phyloP scores from a whole-genome alignment of 2,329 filamentous ascomycete species.

The Aspergillus pseudoterreus region DNA sequence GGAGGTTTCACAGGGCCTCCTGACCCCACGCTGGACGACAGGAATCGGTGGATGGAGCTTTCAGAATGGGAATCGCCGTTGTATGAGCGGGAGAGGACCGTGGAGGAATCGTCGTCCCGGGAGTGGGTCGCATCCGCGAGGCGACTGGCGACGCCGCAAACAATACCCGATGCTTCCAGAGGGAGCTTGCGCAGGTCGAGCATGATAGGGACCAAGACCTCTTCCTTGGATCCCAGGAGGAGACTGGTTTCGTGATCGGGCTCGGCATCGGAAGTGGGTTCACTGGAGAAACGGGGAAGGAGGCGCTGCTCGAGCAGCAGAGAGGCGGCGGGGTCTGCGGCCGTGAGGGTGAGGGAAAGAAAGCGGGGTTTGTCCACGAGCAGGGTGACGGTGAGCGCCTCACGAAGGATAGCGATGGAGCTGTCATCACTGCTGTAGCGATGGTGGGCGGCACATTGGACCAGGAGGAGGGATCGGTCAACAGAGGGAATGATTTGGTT shows the following conservation, averaged over 20 bases:
- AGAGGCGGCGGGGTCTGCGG: constrained; percentile 44
- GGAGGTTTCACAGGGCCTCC: constrained; percentile 8
- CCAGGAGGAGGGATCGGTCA: constrained; percentile 64
- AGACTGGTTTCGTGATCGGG: constrained; percentile 55
- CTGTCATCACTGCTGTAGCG: constrained; percentile 39
- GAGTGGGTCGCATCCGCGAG: constrained; percentile 68
- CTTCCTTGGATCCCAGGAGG: constrained; percentile 67
- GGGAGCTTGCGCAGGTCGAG: constrained; percentile 78
- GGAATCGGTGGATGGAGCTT: constrained; percentile 8
- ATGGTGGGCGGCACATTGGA: constrained; percentile 72
- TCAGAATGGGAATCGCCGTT: constrained; percentile 15
- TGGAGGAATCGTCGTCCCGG: constrained; percentile 25
- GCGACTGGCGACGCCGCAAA: constrained; percentile 85
- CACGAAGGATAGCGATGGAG: constrained; percentile 37
- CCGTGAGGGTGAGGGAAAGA: constrained; percentile 45
- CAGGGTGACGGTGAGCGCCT: constrained; percentile 35
- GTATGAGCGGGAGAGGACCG: constrained; percentile 13
- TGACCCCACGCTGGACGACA: constrained; percentile 15
- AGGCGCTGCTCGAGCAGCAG: constrained; percentile 44
- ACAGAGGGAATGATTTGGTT: constrained; percentile 71
- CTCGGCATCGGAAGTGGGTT: constrained; percentile 40
- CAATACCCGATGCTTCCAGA: constrained; percentile 86
- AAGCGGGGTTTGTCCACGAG: constrained; percentile 45
- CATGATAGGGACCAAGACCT: constrained; percentile 77
- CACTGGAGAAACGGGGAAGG: constrained; percentile 66